Percentiles rank a stretch among this genome's conserved stretches.
These are phyloP conservation scores for Stachybotrys chlorohalonatus DNA, from an alignment of 2,329 filamentous ascomycete genomes.

Conservation along the genomic window DNA sequence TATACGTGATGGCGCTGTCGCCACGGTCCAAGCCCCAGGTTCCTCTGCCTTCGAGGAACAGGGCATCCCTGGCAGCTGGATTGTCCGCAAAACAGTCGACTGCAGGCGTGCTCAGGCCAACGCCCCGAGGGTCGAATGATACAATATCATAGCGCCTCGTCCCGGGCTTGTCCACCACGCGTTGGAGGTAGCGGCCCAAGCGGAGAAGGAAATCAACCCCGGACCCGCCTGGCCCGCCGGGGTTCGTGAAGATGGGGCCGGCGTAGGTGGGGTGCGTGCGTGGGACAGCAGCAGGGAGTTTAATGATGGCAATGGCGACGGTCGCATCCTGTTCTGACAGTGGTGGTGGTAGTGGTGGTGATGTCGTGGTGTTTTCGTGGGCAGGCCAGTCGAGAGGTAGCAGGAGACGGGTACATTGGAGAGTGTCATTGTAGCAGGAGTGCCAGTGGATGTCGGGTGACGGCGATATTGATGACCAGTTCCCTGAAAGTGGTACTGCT, in stretches of 20 bases:
- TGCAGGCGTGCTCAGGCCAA: constrained; percentile 24
- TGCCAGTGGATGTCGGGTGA: neutral
- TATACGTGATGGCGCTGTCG: constrained; percentile 13
- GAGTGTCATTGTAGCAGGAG: neutral
- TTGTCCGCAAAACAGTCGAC: constrained; percentile 27
- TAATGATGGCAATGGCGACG: constrained; percentile 30
- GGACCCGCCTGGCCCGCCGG: constrained; percentile 34
- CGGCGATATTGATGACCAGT: neutral
- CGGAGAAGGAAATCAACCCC: constrained; percentile 21
- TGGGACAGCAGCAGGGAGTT: constrained; percentile 28
- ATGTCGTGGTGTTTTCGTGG: neutral
- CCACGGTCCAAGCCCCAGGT: constrained; percentile 14
- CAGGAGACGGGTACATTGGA: neutral
- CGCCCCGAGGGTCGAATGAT: constrained; percentile 34
- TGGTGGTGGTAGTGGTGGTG: constrained; percentile 7
- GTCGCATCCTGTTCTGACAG: constrained; percentile 10
- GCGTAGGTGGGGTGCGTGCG: constrained; percentile 27
- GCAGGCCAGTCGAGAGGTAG: neutral
- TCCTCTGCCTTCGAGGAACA: constrained; percentile 20
- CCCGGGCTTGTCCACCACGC: constrained; percentile 14
- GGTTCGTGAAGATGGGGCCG: constrained; percentile 34
- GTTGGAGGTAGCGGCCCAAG: constrained; percentile 19
- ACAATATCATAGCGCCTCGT: constrained; percentile 29
- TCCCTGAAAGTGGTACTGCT: neutral
- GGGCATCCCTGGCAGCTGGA: constrained; percentile 17